These are phyloP conservation scores for Dioscorea alata DNA, from an alignment of 106 monocot genomes.

Conservation along the genomic window DNA sequence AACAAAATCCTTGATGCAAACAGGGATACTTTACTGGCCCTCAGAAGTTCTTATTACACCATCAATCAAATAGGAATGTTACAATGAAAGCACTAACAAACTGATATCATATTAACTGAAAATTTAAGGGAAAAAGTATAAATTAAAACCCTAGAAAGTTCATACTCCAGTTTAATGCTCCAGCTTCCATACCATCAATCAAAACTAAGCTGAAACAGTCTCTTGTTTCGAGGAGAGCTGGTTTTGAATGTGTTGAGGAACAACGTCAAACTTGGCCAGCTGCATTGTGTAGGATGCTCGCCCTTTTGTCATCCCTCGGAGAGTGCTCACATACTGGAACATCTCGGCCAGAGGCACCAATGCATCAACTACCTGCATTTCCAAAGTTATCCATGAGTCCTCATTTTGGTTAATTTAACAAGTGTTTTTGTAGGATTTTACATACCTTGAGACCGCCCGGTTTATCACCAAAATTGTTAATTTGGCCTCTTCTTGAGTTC, in stretches of 20 bases:
- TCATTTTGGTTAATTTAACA: too few species aligned
- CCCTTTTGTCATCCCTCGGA: conserved; percentile 93
- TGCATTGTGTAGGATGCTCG: conserved; percentile 96
- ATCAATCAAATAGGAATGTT: too few species aligned
- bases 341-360: conserved; percentile 95
- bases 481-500: conserved; percentile 89
- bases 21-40: too few species aligned
- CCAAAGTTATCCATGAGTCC: not conserved
- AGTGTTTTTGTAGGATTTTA: not conserved
- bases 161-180: too few species aligned
- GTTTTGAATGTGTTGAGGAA: conserved; percentile 91
- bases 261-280: conserved; percentile 80
- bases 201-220: conserved; percentile 50
- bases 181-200: too few species aligned
- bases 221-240: conserved; percentile 71
- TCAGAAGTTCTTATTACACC: too few species aligned
- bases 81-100: too few species aligned
- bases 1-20: too few species aligned
- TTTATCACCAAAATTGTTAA: conserved; percentile 89
- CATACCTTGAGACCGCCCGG: conserved; percentile 95
- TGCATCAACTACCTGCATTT: conserved; percentile 85
- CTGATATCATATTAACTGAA: too few species aligned
- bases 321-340: conserved; percentile 96
- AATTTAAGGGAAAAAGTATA: too few species aligned
- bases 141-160: too few species aligned